These are phyloP conservation scores for Chaetomium globosum DNA, from an alignment of 2,329 filamentous ascomycete genomes.

Conservation along the genomic window DNA sequence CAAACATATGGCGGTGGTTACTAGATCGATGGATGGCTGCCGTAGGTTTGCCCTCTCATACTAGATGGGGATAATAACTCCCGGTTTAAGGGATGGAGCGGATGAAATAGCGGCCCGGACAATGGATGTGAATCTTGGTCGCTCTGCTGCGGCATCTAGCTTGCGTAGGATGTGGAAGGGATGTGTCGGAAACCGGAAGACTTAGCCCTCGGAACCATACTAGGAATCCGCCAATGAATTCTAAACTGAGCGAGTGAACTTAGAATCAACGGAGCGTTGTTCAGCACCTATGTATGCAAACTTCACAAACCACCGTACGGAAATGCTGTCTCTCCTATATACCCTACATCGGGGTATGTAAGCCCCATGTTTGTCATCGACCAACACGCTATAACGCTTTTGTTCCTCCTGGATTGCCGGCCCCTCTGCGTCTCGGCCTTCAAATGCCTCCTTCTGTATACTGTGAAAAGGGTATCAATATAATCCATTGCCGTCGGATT, in stretches of 20 bases:
- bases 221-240: conserved; percentile 10
- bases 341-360: no score
- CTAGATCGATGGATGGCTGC: conserved; percentile 11
- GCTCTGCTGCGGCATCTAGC: neutral
- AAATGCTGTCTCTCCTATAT: no score
- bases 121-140: neutral
- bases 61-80: neutral
- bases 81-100: neutral
- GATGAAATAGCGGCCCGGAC: neutral
- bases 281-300: neutral
- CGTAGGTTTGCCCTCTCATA: neutral
- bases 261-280: neutral
- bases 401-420: neutral
- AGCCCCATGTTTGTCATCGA: neutral
- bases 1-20: conserved; percentile 2
- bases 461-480: conserved; percentile 14
- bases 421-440: neutral
- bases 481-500: neutral
- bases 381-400: neutral
- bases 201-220: neutral
- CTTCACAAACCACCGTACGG: neutral
- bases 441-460: neutral
- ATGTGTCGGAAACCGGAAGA: neutral
- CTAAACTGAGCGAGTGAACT: neutral
- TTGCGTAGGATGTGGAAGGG: neutral